Evolutionary conservation across 2,329 filamentous ascomycete species (phyloP).

Genomic region (Aureobasidium sp.): DNA sequence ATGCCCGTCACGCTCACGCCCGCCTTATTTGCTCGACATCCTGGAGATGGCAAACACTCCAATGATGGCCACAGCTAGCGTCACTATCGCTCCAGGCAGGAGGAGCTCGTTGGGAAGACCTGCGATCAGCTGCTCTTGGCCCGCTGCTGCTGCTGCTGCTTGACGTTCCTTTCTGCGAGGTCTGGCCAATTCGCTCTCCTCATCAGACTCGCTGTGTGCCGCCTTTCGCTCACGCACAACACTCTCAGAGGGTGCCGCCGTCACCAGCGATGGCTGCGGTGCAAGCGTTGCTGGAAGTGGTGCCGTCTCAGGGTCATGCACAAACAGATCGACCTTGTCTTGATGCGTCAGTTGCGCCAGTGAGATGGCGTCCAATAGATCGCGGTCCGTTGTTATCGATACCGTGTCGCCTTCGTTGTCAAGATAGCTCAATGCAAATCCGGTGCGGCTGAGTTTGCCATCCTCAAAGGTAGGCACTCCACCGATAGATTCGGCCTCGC

Average conservation of each 20-base stretch:
- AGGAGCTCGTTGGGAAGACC: constrained; percentile 93
- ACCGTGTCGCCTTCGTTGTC: constrained; percentile 97
- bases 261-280: constrained; percentile 49
- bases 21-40: constrained; percentile 12
- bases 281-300: constrained; percentile 61
- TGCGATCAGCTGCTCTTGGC: constrained; percentile 67
- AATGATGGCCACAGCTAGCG: constrained; percentile 88
- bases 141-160: constrained; percentile 34
- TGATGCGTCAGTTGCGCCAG: constrained; percentile 68
- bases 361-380: constrained; percentile 81
- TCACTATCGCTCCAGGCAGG: constrained; percentile 87
- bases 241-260: constrained; percentile 47
- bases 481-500: constrained; percentile 75
- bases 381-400: constrained; percentile 91
- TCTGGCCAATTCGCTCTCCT: constrained; percentile 37
- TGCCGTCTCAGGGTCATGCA: constrained; percentile 88
- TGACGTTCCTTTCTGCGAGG: constrained; percentile 37
- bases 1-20: not conserved
- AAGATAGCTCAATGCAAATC: constrained; percentile 90
- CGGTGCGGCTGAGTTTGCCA: constrained; percentile 66
- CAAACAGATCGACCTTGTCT: constrained; percentile 95
- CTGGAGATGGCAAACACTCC: constrained; percentile 76
- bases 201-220: constrained; percentile 44
- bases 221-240: constrained; percentile 40
- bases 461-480: constrained; percentile 72